phyloP scores from a whole-genome alignment of 306 rosid genomes.

The Leucaena leucocephala region DNA sequence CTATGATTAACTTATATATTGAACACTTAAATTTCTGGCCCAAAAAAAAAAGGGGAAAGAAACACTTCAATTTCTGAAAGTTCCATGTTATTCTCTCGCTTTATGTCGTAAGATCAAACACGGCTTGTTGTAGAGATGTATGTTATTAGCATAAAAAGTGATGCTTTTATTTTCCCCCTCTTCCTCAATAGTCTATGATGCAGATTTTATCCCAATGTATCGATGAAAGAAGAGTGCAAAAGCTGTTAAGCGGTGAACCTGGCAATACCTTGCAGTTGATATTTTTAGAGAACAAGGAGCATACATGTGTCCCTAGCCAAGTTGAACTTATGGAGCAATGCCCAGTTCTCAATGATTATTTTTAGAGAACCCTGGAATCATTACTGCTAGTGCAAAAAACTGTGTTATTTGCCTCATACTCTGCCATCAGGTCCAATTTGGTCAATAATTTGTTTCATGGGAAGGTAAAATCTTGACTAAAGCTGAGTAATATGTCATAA shows the following conservation, averaged over 20 bases:
- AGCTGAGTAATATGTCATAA: constrained; percentile 35
- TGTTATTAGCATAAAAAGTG: constrained; percentile 25
- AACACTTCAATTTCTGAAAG: constrained; percentile 8
- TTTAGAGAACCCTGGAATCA: constrained; percentile 40
- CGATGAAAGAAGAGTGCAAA: constrained; percentile 57
- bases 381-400: constrained; percentile 40
- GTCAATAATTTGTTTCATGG: constrained; percentile 42
- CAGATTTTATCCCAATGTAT: constrained; percentile 67
- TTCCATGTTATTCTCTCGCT: background rate
- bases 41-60: background rate
- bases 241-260: constrained; percentile 53
- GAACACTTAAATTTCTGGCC: background rate
- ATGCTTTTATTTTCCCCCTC: constrained; percentile 20
- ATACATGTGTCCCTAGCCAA: constrained; percentile 39
- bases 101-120: constrained; percentile 26
- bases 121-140: constrained; percentile 27
- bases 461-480: constrained; percentile 51
- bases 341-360: constrained; percentile 53
- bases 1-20: constrained; percentile 19
- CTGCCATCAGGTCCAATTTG: constrained; percentile 40
- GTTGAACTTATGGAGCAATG: constrained; percentile 62
- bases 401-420: constrained; percentile 33
- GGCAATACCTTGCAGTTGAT: constrained; percentile 48
- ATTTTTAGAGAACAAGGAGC: constrained; percentile 55
- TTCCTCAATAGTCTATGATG: constrained; percentile 47